phyloP scores from a whole-genome alignment of 2,329 filamentous ascomycete genomes.

The Pleomassaria siparia region DNA sequence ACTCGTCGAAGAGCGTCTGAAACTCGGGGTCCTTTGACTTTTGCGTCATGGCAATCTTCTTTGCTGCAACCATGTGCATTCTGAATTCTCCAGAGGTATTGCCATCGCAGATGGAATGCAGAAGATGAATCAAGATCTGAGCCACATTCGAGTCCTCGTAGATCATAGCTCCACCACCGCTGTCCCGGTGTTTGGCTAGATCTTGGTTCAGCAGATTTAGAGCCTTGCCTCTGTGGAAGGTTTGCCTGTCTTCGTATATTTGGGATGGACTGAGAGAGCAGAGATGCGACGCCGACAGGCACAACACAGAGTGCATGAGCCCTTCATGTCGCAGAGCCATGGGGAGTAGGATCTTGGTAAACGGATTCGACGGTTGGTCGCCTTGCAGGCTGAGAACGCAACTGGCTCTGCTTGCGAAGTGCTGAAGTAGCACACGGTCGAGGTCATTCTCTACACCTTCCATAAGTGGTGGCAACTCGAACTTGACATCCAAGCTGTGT shows the following conservation, averaged over 20 bases:
- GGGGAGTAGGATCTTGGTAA: slow-evolving; percentile 79
- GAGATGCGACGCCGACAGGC: slow-evolving; percentile 76
- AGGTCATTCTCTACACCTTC: slow-evolving; percentile 78
- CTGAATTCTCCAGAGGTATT: slow-evolving; percentile 70
- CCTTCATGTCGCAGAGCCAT: slow-evolving; percentile 79
- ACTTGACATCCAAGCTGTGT: slow-evolving; percentile 41
- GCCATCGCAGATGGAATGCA: slow-evolving; percentile 64
- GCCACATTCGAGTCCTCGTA: slow-evolving; percentile 62
- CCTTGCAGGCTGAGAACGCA: slow-evolving; percentile 79
- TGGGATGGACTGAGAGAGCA: slow-evolving; percentile 54
- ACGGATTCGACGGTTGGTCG: slow-evolving; percentile 74
- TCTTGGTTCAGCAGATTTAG: slow-evolving; percentile 55
- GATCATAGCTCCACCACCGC: slow-evolving; percentile 38
- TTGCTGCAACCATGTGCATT: slow-evolving; percentile 76
- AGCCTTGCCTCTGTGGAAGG: slow-evolving; percentile 38
- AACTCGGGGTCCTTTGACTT: slow-evolving; percentile 68
- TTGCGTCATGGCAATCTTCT: slow-evolving; percentile 64
- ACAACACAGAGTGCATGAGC: slow-evolving; percentile 88
- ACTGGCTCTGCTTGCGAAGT: slow-evolving; percentile 79
- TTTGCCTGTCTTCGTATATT: slow-evolving; percentile 55
- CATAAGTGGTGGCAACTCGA: slow-evolving; percentile 64
- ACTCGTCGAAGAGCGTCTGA: slow-evolving; percentile 70
- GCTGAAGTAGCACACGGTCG: slow-evolving; percentile 78
- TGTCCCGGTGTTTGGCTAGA: slow-evolving; percentile 40
- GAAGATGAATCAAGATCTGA: slow-evolving; percentile 60